Evolutionary conservation across 73 alveolate species (phyloP).

Genomic region (Symbiodinium natans): DNA sequence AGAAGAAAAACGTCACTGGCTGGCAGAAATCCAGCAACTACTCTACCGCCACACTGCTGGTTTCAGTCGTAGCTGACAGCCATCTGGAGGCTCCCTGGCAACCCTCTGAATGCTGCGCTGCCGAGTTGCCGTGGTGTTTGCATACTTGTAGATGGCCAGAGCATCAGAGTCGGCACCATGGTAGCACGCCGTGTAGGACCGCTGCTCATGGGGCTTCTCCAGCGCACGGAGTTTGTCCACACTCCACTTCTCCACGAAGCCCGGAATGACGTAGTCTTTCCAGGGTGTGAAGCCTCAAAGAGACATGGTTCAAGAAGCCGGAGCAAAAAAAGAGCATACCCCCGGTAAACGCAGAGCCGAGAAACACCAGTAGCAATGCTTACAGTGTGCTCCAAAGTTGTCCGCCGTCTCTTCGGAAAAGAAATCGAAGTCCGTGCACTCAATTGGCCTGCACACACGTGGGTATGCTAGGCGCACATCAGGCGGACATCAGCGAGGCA

Average conservation of each 20-base stretch:
- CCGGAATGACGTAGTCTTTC: constrained; percentile 80
- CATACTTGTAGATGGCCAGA: constrained; percentile 81
- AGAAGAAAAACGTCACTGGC: too few species aligned
- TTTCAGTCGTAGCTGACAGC: neutral
- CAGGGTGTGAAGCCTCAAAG: neutral
- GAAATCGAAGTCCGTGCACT: constrained; percentile 78
- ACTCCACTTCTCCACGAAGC: constrained; percentile 91
- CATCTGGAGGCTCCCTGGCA: too few species aligned
- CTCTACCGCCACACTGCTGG: neutral
- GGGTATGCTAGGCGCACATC: too few species aligned
- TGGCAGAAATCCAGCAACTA: neutral
- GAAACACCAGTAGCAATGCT: constrained; percentile 80
- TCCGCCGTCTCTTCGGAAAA: constrained; percentile 86
- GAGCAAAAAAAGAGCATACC: too few species aligned
- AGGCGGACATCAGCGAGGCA: too few species aligned
- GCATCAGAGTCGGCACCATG: constrained; percentile 88
- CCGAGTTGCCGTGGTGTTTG: constrained; percentile 64
- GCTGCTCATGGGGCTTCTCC: neutral
- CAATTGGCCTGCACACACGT: neutral
- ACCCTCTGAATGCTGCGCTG: too few species aligned
- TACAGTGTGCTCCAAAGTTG: constrained; percentile 76
- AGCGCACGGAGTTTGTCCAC: neutral
- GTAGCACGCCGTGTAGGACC: constrained; percentile 73
- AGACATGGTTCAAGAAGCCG: too few species aligned
- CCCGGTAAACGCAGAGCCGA: neutral